Evolutionary conservation across 208 protist genomes (phyloP), one percentile per base, ranked within the genome.

Genomic region (Leishmania tropica): DNA sequence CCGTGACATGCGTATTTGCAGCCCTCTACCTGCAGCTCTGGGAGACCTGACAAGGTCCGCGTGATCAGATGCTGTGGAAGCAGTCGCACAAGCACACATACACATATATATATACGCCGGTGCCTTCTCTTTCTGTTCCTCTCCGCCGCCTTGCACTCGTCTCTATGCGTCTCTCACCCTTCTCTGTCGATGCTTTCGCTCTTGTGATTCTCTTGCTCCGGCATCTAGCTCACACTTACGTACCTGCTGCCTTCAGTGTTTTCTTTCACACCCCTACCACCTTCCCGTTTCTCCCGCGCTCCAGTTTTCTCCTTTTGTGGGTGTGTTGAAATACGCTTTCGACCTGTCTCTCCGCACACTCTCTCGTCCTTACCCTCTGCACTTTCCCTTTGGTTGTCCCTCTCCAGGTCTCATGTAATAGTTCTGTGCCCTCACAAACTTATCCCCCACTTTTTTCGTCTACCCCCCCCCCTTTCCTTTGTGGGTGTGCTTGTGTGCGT

Each of bases 351-450:
- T 31, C 8, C 2, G 11, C 68, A 35, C 35, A 17, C 68, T 48
- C 37, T 45, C 7, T 48, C 60, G 11, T 67, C 17, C 8, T 35
- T 67, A 21, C 51, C 51, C 62, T 68, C 28, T 40, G 62, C 62
- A 40, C 68, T 48, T 47, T 73, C 42, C 45, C 45, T 73, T 47
- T 71, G 70, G 21, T 21, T 82, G 8, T 76, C 24, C 58, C 37
- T 78, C 37, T 76, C 31, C 60, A 24, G 40, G 45, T 58, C 11
- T 54, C 74, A 31, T 76, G 42, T 60, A n/a, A 45, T 75, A 56
- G 70, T 45, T 75, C 77, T 65, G 4, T 19, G 31, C 62, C 62
- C 62, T 68, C 62, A 68, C 62, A 7, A 68, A 17, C 37, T 5
- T 47, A 10, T 54, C 75, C 65, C 72, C 74, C 28, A 71, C 58